A percentile compares a stretch with the other conserved stretches of the same genome.
Evolutionary conservation across 768 basidiomycete species (phyloP).

Genomic region (Suillus lakei): DNA sequence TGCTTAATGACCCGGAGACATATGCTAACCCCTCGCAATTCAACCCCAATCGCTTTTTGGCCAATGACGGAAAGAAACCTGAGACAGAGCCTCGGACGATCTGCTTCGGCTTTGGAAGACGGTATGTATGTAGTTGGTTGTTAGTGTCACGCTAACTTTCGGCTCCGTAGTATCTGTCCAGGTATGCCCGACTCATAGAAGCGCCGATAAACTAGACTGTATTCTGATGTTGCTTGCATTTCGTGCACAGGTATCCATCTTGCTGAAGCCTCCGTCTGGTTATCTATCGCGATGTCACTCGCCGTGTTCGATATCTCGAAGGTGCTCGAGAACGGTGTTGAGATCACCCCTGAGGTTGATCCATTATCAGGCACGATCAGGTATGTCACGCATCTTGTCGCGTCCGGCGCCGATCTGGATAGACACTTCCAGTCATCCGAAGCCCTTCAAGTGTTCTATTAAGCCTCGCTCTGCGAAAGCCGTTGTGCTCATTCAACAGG

Average conservation of each 20-base stretch:
- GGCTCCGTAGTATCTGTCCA: constrained; percentile 29
- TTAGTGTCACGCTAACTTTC: constrained; percentile 12
- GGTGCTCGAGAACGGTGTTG: constrained; percentile 47
- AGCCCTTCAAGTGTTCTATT: constrained; percentile 65
- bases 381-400: constrained; percentile 33
- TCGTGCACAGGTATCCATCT: constrained; percentile 48
- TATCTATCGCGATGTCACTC: constrained; percentile 47
- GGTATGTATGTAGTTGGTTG: constrained; percentile 37
- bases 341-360: constrained; percentile 57
- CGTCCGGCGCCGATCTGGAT: constrained; percentile 9
- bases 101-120: constrained; percentile 77
- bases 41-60: constrained; percentile 64
- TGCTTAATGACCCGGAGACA: constrained; percentile 38
- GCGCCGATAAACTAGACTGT: neutral
- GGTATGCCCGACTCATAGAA: constrained; percentile 18
- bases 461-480: constrained; percentile 63
- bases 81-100: constrained; percentile 62
- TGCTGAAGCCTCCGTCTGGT: constrained; percentile 55
- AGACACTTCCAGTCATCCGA: constrained; percentile 50
- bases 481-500: constrained; percentile 54
- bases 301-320: constrained; percentile 55
- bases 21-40: constrained; percentile 61
- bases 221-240: constrained; percentile 12
- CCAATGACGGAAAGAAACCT: constrained; percentile 35
- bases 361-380: constrained; percentile 70